Percentiles rank a stretch among this genome's conserved stretches.
Conservation (phyloP, 805 yeast genomes). For the Blastobotrys peoriensis region DNA sequence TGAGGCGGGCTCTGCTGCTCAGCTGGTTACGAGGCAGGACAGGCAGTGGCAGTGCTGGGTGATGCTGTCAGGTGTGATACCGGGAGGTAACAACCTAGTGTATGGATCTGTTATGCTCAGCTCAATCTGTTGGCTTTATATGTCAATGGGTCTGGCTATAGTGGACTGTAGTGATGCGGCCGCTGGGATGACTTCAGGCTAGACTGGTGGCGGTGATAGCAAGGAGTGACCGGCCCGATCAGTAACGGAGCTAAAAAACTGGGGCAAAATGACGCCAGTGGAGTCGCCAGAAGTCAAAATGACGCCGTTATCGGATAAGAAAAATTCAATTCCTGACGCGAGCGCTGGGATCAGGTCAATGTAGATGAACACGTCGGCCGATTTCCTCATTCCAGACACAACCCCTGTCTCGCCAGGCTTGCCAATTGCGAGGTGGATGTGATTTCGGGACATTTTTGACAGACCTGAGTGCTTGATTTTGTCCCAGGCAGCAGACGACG, state of each 20-base stretch:
- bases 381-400: conserved; percentile 68
- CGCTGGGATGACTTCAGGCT: no score
- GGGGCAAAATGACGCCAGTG: conserved; percentile 43
- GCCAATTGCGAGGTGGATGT: conserved; percentile 76
- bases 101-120: no score
- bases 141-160: no score
- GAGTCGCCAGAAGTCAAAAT: conserved; percentile 58
- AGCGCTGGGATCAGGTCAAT: conserved; percentile 50
- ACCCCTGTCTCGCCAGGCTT: conserved; percentile 42
- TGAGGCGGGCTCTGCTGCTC: no score
- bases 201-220: no score
- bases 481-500: conserved; percentile 44
- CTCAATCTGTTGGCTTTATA: no score
- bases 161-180: no score
- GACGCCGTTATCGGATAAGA: conserved; percentile 67
- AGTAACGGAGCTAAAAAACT: conserved; percentile 39
- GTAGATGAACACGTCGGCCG: conserved; percentile 53
- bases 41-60: no score
- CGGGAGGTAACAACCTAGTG: no score
- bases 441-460: conserved; percentile 67
- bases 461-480: conserved; percentile 51
- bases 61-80: no score
- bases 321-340: conserved; percentile 44
- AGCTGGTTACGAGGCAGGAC: no score
- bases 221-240: conserved; percentile 23